Evolutionary conservation across 208 protist species (phyloP), one percentile per base, ranked within the genome.

Genomic region (Leishmania amazonensis): DNA sequence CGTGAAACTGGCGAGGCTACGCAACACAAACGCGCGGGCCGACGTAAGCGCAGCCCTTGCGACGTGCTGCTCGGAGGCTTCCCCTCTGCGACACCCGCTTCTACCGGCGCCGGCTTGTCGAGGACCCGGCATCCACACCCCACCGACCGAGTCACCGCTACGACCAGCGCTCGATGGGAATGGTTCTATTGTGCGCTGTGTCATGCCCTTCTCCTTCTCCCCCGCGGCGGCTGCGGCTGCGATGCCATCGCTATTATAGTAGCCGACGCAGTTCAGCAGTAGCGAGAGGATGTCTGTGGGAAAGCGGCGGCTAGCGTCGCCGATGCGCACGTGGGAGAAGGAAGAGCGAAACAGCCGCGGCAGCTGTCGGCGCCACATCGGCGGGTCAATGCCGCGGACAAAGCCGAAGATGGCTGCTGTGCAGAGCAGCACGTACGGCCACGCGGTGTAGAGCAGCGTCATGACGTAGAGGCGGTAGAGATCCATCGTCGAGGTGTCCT

Each of bases 221-320:
- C 2, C 45, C 40, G 53, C 13, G 42, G 13, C 38, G 5, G 15
- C 35, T 19, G 40, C 0, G 58, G 24, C 60, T 15, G 60, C 42
- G 17, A 57, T 17, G 38, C 13, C 31, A 19, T 40, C 47, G 45
- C 31, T 64, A 75, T 80, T 80, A 71, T 90, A 83, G 81, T 94
- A 95, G 24, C 90, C 92, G 58, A 96, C 81, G 60, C 95, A 96
- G 71, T 92, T 87, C 58, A 97, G 75, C 31, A 97, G 45, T 49
- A 96, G 83, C 0, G 93, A 95, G 70, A 97, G 89, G 24, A 97
- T 86, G 78, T 97, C 95, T 40, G 92, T 97, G 13, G 94, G 91
- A 72, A 85, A 86, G 38, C 74, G 81, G 2, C 78, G 72, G 40
- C 71, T 75, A 3, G 81, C 79, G 60, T 83, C 80, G 8, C 84